Evolutionary conservation across 306 rosid species (phyloP).

Genomic region (Bauhinia variegata): DNA sequence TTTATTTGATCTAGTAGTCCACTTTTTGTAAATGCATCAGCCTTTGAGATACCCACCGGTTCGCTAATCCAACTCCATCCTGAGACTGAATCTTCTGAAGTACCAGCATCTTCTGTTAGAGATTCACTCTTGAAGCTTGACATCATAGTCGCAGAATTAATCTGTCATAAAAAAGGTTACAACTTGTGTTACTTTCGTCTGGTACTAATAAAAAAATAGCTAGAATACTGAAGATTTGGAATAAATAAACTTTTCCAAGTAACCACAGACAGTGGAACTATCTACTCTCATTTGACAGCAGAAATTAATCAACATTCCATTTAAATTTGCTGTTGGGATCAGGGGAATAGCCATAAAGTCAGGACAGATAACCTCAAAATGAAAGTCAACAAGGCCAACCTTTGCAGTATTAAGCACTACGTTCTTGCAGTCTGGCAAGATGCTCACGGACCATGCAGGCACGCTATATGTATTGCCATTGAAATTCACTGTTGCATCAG

Average conservation of each 20-base stretch:
- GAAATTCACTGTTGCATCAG: conserved; percentile 73
- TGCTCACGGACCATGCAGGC: conserved; percentile 99
- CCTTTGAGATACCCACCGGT: conserved; percentile 82
- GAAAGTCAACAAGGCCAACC: conserved; percentile 54
- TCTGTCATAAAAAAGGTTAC: conserved; percentile 50
- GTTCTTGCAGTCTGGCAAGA: conserved; percentile 93
- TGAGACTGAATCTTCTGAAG: conserved; percentile 55
- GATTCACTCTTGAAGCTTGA: conserved; percentile 66
- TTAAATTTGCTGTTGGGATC: background rate
- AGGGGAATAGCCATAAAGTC: background rate
- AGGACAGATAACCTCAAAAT: background rate
- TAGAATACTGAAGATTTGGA: background rate
- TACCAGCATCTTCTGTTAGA: conserved; percentile 45
- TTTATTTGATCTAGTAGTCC: conserved; percentile 91
- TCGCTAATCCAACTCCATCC: conserved; percentile 88
- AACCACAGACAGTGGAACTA: background rate
- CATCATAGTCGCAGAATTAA: conserved; percentile 65
- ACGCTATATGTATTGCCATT: conserved; percentile 74
- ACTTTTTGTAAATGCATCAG: conserved; percentile 60
- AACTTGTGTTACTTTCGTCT: conserved; percentile 7
- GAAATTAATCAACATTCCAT: background rate
- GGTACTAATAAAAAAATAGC: conserved; percentile 6
- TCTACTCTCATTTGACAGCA: conserved; percentile 14
- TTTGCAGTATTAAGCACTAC: conserved; percentile 91
- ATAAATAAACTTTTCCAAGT: background rate